These are phyloP conservation scores for Salvia splendens DNA, from an alignment of 257 asterid species.

Conservation along the genomic window DNA sequence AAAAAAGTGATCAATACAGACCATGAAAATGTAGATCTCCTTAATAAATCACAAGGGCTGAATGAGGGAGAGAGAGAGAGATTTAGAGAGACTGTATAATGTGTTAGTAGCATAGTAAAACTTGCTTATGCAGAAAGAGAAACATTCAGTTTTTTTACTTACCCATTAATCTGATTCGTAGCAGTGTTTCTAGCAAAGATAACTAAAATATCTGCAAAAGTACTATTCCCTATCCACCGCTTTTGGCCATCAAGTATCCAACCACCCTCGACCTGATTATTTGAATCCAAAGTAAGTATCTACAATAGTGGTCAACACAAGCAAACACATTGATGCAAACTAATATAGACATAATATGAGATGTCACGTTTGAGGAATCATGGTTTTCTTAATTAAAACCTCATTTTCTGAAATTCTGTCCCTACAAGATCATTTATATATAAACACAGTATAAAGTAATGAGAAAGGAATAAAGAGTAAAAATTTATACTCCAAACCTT, in stretches of 20 bases:
- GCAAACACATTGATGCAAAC: neutral
- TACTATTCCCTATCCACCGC: slow-evolving; percentile 98
- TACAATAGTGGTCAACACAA: slow-evolving; percentile 2
- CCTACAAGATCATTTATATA: slow-evolving; percentile 3
- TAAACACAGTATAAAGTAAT: neutral
- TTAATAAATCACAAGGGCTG: slow-evolving; percentile 2
- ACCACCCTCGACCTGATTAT: slow-evolving; percentile 90
- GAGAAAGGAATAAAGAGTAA: slow-evolving; percentile 17
- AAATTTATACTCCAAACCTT: slow-evolving; percentile 55
- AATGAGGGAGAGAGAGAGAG: neutral
- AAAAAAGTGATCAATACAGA: neutral
- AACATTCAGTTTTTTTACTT: slow-evolving; percentile 20
- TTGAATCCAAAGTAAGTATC: slow-evolving; percentile 22
- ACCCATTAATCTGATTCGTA: slow-evolving; percentile 91
- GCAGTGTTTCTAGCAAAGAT: slow-evolving; percentile 78
- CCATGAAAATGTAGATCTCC: neutral
- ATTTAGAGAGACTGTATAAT: neutral
- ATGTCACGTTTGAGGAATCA: neutral
- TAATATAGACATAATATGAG: slow-evolving; percentile 2
- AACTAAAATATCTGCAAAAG: slow-evolving; percentile 86
- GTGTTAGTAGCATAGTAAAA: slow-evolving; percentile 3
- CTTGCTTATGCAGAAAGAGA: neutral
- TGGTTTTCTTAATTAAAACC: neutral
- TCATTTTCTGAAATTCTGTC: neutral
- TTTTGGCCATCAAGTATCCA: slow-evolving; percentile 97